Conservation (phyloP, 192 early-diverging fungal species). For the Linnemannia zychae region DNA sequence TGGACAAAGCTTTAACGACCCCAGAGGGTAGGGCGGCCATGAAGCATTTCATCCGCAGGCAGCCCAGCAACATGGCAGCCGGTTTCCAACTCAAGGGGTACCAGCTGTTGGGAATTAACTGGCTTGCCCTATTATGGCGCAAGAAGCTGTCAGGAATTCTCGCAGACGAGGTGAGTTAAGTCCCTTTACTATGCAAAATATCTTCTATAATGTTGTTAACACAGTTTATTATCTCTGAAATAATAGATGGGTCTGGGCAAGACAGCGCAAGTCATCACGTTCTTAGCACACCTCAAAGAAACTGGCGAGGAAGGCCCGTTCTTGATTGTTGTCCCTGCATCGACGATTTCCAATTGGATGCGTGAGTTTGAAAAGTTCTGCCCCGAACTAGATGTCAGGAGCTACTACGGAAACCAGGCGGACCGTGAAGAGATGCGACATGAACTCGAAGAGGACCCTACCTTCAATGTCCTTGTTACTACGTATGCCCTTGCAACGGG, state of each 20-base stretch:
- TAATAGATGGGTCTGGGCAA: slow-evolving; percentile 92
- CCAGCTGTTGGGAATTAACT: slow-evolving; percentile 90
- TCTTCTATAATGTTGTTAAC: background rate
- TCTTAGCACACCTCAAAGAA: slow-evolving; percentile 72
- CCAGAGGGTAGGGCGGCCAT: slow-evolving; percentile 32
- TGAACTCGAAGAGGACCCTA: slow-evolving; percentile 62
- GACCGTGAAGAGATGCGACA: slow-evolving; percentile 69
- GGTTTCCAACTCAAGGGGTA: slow-evolving; percentile 82
- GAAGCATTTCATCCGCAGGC: slow-evolving; percentile 65
- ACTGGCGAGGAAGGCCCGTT: slow-evolving; percentile 73
- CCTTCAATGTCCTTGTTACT: slow-evolving; percentile 80
- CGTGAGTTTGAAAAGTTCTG: slow-evolving; percentile 85
- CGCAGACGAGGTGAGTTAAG: slow-evolving; percentile 64
- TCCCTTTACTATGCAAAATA: background rate
- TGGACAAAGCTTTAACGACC: slow-evolving; percentile 29
- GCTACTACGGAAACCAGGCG: slow-evolving; percentile 72
- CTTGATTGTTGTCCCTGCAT: slow-evolving; percentile 88
- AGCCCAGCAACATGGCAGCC: slow-evolving; percentile 71
- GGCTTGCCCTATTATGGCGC: slow-evolving; percentile 82
- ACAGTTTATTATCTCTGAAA: background rate
- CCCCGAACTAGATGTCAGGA: slow-evolving; percentile 67
- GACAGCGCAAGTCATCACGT: slow-evolving; percentile 91
- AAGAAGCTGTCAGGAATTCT: slow-evolving; percentile 84
- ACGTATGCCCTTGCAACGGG: slow-evolving; percentile 87
- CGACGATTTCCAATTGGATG: slow-evolving; percentile 93